phyloP scores from a whole-genome alignment of 2,329 filamentous ascomycete species.

The Stachybotrys chartarum region DNA sequence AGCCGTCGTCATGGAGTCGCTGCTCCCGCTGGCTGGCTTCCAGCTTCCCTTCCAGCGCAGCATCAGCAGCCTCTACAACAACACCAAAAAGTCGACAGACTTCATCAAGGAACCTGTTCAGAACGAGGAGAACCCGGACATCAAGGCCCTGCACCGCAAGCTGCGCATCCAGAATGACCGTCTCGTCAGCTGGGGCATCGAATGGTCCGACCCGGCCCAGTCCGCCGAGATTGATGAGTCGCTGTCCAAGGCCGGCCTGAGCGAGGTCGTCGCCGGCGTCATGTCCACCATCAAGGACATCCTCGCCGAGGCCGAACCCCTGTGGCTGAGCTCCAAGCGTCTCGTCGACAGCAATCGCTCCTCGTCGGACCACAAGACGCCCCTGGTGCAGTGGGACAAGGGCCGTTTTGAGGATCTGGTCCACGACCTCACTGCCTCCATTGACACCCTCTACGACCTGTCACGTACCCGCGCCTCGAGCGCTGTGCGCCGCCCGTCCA shows the following conservation, averaged over 20 bases:
- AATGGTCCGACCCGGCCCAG: conserved; percentile 69
- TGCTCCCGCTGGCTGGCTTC: conserved; percentile 43
- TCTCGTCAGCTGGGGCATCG: conserved; percentile 70
- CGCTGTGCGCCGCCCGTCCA: conserved; percentile 16
- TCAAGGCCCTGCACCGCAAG: conserved; percentile 66
- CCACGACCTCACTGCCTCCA: conserved; percentile 66
- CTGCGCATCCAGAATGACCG: conserved; percentile 75
- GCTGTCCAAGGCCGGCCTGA: conserved; percentile 65
- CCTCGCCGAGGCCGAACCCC: conserved; percentile 65
- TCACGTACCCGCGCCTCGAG: conserved; percentile 55
- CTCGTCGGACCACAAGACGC: conserved; percentile 44
- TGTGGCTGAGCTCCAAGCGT: conserved; percentile 57
- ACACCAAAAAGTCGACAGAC: conserved; percentile 72
- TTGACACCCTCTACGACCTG: conserved; percentile 73
- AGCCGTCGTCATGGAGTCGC: conserved; percentile 36
- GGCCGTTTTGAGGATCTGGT: conserved; percentile 69
- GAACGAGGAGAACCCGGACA: conserved; percentile 60
- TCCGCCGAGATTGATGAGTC: conserved; percentile 65
- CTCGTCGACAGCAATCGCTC: conserved; percentile 29
- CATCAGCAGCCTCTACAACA: conserved; percentile 68
- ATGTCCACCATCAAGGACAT: conserved; percentile 77
- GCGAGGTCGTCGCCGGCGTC: conserved; percentile 70
- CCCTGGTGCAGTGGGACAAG: conserved; percentile 60
- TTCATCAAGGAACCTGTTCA: conserved; percentile 60
- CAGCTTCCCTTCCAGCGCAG: conserved; percentile 53